These are phyloP conservation scores for Pyrenula massariospora DNA, from an alignment of 495 filamentous ascomycete genomes.

Conservation along the genomic window DNA sequence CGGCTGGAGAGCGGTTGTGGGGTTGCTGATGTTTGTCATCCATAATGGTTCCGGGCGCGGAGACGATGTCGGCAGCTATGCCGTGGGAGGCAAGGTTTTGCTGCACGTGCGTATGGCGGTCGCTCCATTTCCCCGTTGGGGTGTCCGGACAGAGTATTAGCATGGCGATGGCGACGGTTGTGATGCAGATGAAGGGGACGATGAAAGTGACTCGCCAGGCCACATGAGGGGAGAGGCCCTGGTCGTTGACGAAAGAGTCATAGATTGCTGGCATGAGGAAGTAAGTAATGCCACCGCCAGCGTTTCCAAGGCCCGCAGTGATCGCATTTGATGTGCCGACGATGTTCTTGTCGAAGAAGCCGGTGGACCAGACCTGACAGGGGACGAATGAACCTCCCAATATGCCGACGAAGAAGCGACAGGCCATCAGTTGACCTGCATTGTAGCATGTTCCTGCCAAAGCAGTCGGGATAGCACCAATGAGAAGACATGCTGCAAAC, in stretches of 20 bases:
- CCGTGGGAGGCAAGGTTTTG: slow-evolving; percentile 30
- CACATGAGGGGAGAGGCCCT: slow-evolving; percentile 46
- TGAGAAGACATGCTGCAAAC: slow-evolving; percentile 63
- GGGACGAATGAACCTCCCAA: slow-evolving; percentile 86
- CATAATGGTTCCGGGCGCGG: slow-evolving; percentile 41
- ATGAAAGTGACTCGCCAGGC: slow-evolving; percentile 82
- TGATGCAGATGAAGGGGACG: slow-evolving; percentile 70
- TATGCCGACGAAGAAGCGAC: slow-evolving; percentile 90
- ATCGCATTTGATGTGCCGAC: slow-evolving; percentile 86
- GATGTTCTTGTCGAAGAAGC: slow-evolving; percentile 92
- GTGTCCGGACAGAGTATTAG: slow-evolving; percentile 72
- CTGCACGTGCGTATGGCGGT: slow-evolving; percentile 44
- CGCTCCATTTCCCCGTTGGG: slow-evolving; percentile 72
- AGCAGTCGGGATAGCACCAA: slow-evolving; percentile 72
- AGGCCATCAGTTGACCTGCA: slow-evolving; percentile 57
- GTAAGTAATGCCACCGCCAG: slow-evolving; percentile 77
- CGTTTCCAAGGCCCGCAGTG: slow-evolving; percentile 77
- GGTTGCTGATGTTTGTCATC: slow-evolving; percentile 33
- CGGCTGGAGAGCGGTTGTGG: slow-evolving; percentile 19
- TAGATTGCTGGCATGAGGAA: slow-evolving; percentile 93
- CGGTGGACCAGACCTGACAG: slow-evolving; percentile 92
- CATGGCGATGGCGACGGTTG: slow-evolving; percentile 51
- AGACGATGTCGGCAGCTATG: slow-evolving; percentile 31
- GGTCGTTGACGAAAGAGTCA: slow-evolving; percentile 57
- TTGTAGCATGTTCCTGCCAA: slow-evolving; percentile 66